phyloP scores from a whole-genome alignment of 768 basidiomycete species.

The Boletus patriciae region DNA sequence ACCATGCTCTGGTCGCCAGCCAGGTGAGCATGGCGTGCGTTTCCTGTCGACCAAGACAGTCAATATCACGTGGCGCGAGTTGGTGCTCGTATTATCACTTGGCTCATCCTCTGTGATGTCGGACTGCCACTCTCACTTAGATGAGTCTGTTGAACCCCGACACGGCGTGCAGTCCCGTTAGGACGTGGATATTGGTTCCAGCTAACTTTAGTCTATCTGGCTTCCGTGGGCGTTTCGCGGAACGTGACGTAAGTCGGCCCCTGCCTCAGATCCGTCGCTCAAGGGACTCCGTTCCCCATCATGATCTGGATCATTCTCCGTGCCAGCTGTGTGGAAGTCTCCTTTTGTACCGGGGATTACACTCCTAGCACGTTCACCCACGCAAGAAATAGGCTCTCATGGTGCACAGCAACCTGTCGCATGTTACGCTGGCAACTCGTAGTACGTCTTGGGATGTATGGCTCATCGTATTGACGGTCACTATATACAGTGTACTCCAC shows the following conservation, averaged over 20 bases:
- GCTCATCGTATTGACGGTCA: neutral
- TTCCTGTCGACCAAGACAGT: neutral
- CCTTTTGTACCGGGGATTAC: neutral
- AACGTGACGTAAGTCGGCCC: no score
- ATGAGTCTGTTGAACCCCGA: neutral
- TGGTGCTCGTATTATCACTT: neutral
- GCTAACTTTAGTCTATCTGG: neutral
- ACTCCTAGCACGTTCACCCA: neutral
- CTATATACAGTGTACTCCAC: no score
- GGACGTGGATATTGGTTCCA: neutral
- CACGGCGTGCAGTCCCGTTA: neutral
- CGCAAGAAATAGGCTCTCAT: neutral
- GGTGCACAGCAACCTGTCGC: neutral
- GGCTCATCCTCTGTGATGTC: neutral
- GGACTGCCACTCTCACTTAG: neutral
- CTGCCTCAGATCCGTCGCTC: neutral
- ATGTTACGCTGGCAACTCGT: neutral
- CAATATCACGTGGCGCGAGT: neutral
- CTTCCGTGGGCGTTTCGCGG: neutral
- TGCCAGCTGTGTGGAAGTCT: neutral
- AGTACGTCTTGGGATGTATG: neutral
- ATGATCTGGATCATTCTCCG: no score
- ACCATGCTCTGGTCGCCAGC: neutral
- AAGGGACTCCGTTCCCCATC: no score
- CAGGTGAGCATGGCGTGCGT: slow-evolving; percentile 5